Evolutionary conservation across 2,329 filamentous ascomycete genomes (phyloP), one percentile per base, ranked within the genome.

Genomic region (Penicillium sp.): DNA sequence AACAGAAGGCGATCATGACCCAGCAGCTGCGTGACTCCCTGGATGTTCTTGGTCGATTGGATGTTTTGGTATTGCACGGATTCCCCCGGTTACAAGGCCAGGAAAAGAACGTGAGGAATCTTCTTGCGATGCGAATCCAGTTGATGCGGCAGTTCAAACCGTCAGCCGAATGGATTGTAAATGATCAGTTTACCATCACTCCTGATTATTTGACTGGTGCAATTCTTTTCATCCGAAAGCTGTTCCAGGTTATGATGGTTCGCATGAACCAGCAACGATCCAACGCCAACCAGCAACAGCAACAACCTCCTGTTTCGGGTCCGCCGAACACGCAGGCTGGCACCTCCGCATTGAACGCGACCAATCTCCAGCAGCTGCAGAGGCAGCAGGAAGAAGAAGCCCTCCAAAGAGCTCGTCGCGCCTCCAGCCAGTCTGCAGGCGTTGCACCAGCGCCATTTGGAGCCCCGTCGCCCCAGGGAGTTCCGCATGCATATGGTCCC

Each of bases 401-500:
- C 41, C 61, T 73, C 14, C 67, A 73, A 47, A 67, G 66, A 38
- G 70, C 73, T 35, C 69, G 66, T 38, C 65, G 70, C 35, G 65
- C 63, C 18, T 71, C 74, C 24, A 70, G 66, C 48, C 73, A 71
- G 42, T 68, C 74, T 42, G 66, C 63, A 16, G 50, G 76, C 6
- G 70, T 75, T 8, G 70, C 78, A n/a, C 74, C 79, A 36, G 76
- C 81, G 27, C 80, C 80, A 10, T 82, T 82, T 46, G 76, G 77
- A 47, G 76, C 74, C 14, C 74, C 76, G 24, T 81, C 80, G 43
- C 81, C 81, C 14, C 76, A 80, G 48, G 82, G 82, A 22, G 76
- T 83, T 50, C 81, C 83, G 8, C 77, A 79, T 54, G 81, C 80
- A 46, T 81, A 82, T 50, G 75, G 74, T 8, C 73, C 75, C 18